Evolutionary conservation across 225 moss, liverwort and hornwort genomes (phyloP).

Genomic region (Bryum argenteum): DNA sequence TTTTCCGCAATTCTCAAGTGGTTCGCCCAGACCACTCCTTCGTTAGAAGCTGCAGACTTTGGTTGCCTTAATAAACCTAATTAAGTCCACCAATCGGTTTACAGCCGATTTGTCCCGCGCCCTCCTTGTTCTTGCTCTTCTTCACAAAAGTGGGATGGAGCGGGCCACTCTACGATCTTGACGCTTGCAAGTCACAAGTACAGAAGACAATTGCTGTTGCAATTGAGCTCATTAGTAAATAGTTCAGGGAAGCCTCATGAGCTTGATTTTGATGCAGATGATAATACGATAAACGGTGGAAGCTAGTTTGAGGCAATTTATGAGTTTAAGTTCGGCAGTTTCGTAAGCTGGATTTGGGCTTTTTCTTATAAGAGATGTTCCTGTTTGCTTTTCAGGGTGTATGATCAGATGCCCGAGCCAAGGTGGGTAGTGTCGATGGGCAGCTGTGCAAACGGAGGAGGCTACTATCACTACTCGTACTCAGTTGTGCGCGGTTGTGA

Average conservation of each 20-base stretch:
- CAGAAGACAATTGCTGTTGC: background rate
- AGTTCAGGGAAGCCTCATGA: background rate
- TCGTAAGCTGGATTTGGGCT: background rate
- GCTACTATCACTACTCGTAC: slow-evolving; percentile 90
- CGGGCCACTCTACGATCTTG: background rate
- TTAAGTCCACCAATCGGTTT: too few relatives aligned
- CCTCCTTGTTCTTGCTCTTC: background rate
- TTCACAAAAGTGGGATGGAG: background rate
- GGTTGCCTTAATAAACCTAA: too few relatives aligned
- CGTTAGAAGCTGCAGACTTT: too few relatives aligned
- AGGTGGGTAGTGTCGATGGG: slow-evolving; percentile 95
- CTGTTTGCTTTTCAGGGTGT: slow-evolving; percentile 60
- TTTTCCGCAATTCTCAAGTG: too few relatives aligned
- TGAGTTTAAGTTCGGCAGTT: background rate
- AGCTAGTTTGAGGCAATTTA: background rate
- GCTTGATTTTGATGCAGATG: slow-evolving; percentile 5
- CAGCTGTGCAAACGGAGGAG: slow-evolving; percentile 91
- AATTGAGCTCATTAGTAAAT: background rate
- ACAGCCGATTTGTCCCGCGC: background rate
- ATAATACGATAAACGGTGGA: background rate
- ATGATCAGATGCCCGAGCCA: slow-evolving; percentile 98
- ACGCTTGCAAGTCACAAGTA: background rate
- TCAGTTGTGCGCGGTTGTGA: slow-evolving; percentile 91
- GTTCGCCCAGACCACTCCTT: too few relatives aligned
- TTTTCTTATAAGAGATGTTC: slow-evolving; percentile 12